Conservation (phyloP, 1,284 basidiomycete species). For the Cryptococcus amylolentus region DNA sequence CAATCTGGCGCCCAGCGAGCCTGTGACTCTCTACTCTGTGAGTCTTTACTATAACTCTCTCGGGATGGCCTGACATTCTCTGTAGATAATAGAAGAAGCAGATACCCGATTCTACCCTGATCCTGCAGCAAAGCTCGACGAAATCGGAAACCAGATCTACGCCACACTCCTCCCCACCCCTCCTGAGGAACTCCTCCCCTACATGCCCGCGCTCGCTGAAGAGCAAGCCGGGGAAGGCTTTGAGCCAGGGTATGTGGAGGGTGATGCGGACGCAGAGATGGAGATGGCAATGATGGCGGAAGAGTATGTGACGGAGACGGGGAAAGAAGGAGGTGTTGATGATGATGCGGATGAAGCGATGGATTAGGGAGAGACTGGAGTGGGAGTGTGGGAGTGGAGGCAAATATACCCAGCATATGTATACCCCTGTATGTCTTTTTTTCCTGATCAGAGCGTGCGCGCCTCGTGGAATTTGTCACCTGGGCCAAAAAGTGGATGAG, state of each 20-base stretch:
- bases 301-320: constrained; percentile 46
- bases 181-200: constrained; percentile 25
- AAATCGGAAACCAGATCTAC: constrained; percentile 61
- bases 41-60: constrained; percentile 40
- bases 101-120: constrained; percentile 64
- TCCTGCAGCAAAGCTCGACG: constrained; percentile 62
- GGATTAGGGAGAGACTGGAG: constrained; percentile 7
- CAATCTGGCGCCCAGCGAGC: constrained; percentile 75
- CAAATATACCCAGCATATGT: constrained; percentile 2
- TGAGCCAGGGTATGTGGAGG: constrained; percentile 27
- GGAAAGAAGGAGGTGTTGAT: constrained; percentile 14
- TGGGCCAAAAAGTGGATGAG: too few relatives aligned
- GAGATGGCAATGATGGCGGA: constrained; percentile 24
- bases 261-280: constrained; percentile 27
- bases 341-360: constrained; percentile 16
- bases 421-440: background rate
- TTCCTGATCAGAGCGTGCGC: background rate
- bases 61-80: too few relatives aligned
- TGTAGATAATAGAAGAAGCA: constrained; percentile 82
- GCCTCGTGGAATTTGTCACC: background rate
- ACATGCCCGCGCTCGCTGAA: constrained; percentile 1
- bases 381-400: background rate
- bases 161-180: constrained; percentile 25
- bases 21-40: constrained; percentile 86
- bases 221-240: constrained; percentile 3